A percentile compares a stretch with the other conserved stretches of the same genome.
These are phyloP conservation scores for Rubroshorea leprosula DNA, from an alignment of 345 rosid genomes.

Conservation along the genomic window DNA sequence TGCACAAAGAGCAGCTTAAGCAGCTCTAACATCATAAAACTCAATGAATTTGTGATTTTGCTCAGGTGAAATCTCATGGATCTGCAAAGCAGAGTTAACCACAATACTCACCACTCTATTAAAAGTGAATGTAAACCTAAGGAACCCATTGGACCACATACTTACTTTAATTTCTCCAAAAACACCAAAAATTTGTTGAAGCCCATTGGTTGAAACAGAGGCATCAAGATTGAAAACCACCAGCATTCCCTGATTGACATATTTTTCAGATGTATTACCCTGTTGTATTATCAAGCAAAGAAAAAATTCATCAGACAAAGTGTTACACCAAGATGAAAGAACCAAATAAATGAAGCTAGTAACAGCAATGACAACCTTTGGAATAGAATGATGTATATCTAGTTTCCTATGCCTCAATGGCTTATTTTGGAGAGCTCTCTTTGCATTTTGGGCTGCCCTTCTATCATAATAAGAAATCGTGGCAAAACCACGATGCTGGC, in stretches of 20 bases:
- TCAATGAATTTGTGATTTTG: conserved; percentile 50
- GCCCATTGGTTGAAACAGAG: conserved; percentile 51
- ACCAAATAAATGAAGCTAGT: neutral
- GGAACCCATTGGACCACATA: conserved; percentile 8
- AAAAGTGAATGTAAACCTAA: conserved; percentile 1
- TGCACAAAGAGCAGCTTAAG: conserved; percentile 58
- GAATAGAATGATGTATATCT: conserved; percentile 68
- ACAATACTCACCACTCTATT: neutral
- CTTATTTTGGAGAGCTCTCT: conserved; percentile 57
- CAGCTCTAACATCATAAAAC: conserved; percentile 71
- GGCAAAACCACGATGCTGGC: conserved; percentile 73
- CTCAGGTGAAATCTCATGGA: conserved; percentile 43
- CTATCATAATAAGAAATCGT: conserved; percentile 76
- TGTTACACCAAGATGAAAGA: neutral
- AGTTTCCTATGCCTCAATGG: conserved; percentile 55
- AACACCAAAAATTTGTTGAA: conserved; percentile 33
- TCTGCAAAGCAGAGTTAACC: conserved; percentile 35
- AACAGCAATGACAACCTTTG: conserved; percentile 40
- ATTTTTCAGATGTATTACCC: conserved; percentile 47
- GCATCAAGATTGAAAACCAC: conserved; percentile 45
- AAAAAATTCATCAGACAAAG: neutral
- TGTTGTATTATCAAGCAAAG: conserved; percentile 18
- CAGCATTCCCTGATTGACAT: conserved; percentile 50
- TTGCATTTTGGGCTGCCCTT: conserved; percentile 74
- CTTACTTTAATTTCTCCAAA: conserved; percentile 69